Base-by-base conservation (phyloP, 768 basidiomycete species). In the Mrakia frigida region DNA sequence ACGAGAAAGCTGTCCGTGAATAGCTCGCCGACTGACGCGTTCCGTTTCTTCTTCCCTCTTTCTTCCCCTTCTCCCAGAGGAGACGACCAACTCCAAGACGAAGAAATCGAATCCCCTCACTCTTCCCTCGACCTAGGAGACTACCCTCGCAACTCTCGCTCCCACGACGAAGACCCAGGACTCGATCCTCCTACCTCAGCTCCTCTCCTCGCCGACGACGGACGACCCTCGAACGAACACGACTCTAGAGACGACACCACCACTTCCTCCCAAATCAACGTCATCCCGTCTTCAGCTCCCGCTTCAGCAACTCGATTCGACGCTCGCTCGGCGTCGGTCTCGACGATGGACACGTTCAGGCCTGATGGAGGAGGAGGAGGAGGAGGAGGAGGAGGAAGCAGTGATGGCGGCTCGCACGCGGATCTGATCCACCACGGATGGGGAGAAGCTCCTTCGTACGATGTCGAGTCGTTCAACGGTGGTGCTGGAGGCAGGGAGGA, bases 361-460 rank as follows among this genome's bases (percentile, higher is more conserved):
- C 28, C 18, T 18, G 9, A 7, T 31, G 28, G 61, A 35, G n/a
- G 14, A 4, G 28, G 28, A 28, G 61, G 28, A n/a, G 61, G 33
- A 25, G 31, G 28, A 23, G 16, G 65, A 39, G 23, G 18, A 37
- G 39, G 35, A 39, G 25, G 65, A 7, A 68, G 37, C 65, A 68
- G 65, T 11, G 65, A 68, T 41, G 65, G 65, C 10, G 65, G 65
- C 23, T 39, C 37, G 6, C 65, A 68, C 37, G 65, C 65, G 21
- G 65, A 68, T 68, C 31, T 68, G 18, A 68, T 68, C 10, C 33
- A 68, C 43, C 65, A 68, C n/a, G 65, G 65, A 6, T 68, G 65
- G 65, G 65, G 65, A 43, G 65, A 68, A 23, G 65, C 65, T 21
- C 65, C 65, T 3, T 68, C 65, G 25, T 68, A 68, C 37, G 65